A percentile compares a stretch with the other conserved stretches of the same genome.
Conservation (phyloP, 2,329 filamentous ascomycete species). For the Cercospora zeae-maydis region DNA sequence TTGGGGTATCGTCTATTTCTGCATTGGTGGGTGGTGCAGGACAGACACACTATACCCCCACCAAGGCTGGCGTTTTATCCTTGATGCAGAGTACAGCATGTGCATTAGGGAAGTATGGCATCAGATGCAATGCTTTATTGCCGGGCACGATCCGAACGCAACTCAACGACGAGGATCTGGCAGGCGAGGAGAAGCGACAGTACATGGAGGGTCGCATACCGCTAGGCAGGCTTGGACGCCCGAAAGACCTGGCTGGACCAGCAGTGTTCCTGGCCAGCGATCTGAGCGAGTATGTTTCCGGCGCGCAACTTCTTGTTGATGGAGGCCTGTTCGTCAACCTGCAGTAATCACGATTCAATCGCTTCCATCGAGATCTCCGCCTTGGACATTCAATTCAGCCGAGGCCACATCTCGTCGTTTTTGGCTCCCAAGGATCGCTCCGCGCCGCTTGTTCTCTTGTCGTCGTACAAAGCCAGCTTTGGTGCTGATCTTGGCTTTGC, state of each 20-base stretch:
- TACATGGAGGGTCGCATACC: constrained; percentile 84
- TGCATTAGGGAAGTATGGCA: constrained; percentile 69
- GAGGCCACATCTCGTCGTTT: constrained; percentile 26
- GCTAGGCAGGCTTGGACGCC: constrained; percentile 67
- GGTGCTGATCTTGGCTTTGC: constrained; percentile 69
- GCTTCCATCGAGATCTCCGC: constrained; percentile 44
- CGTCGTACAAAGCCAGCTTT: constrained; percentile 73
- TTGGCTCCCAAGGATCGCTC: constrained; percentile 38
- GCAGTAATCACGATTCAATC: constrained; percentile 53
- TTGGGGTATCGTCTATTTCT: constrained; percentile 68
- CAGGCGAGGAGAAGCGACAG: constrained; percentile 64
- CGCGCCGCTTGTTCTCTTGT: constrained; percentile 61
- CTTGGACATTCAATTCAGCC: constrained; percentile 23
- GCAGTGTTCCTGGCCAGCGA: constrained; percentile 81
- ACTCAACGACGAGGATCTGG: constrained; percentile 77
- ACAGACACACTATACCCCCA: constrained; percentile 84
- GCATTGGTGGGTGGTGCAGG: constrained; percentile 73
- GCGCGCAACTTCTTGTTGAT: constrained; percentile 79
- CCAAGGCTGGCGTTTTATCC: constrained; percentile 75
- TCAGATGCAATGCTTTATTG: constrained; percentile 78
- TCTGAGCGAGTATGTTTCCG: constrained; percentile 76
- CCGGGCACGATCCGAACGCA: constrained; percentile 82
- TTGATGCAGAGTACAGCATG: constrained; percentile 82
- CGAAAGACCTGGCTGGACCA: constrained; percentile 74
- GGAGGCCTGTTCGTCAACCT: constrained; percentile 87